Conservation (phyloP, 2,329 filamentous ascomycete species). For the Tolypocladium guangdongense region DNA sequence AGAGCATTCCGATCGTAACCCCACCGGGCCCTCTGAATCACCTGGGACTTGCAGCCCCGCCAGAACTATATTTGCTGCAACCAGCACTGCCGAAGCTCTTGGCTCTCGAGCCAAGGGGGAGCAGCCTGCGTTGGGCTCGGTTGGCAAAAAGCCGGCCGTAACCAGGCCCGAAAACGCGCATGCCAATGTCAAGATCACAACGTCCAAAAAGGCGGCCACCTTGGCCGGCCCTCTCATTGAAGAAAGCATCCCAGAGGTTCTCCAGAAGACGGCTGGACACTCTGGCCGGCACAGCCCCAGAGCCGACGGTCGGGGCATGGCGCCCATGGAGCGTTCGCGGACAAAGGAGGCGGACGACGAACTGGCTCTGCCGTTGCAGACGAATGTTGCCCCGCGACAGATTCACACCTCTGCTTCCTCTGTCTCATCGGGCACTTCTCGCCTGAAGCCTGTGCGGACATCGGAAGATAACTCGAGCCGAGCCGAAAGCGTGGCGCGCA, state of each 20-base stretch:
- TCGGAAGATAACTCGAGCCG: constrained; percentile 46
- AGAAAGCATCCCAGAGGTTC: constrained; percentile 18
- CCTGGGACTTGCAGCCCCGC: neutral
- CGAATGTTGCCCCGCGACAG: constrained; percentile 18
- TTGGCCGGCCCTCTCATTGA: constrained; percentile 22
- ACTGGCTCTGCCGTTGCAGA: constrained; percentile 9
- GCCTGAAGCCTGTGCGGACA: constrained; percentile 40
- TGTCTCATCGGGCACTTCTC: constrained; percentile 36
- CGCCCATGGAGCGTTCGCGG: constrained; percentile 26
- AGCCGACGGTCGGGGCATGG: constrained; percentile 23
- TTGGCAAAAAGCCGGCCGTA: neutral
- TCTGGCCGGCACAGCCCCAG: constrained; percentile 13
- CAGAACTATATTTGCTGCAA: neutral
- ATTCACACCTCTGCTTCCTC: constrained; percentile 41
- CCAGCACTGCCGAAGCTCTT: neutral
- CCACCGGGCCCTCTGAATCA: neutral
- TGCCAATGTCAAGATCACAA: constrained; percentile 22
- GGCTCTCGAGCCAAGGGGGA: neutral
- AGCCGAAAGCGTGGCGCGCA: constrained; percentile 49
- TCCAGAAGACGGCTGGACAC: constrained; percentile 17
- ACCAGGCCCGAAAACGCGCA: constrained; percentile 5
- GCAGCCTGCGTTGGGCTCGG: neutral
- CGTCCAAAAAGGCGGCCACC: constrained; percentile 17
- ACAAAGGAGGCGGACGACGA: constrained; percentile 25
- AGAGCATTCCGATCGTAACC: constrained; percentile 14